Conservation (phyloP, 371 early-diverging fungal genomes). For the Rhizopus delemar region DNA sequence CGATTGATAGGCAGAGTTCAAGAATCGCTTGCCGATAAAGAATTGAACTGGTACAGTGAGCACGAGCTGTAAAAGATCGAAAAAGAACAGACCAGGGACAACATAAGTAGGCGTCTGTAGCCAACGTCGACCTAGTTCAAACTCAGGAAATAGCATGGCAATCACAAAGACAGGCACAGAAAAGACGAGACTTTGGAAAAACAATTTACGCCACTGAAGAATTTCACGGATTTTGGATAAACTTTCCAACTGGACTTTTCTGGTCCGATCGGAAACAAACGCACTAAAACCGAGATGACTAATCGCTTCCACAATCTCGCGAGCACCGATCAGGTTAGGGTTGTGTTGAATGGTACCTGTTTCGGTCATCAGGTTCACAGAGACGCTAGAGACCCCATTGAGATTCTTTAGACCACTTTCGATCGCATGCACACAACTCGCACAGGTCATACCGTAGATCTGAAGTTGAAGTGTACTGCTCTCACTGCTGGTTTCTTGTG, state of each 20-base stretch:
- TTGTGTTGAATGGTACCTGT: constrained; percentile 72
- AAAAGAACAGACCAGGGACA: constrained; percentile 67
- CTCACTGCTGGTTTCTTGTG: background rate
- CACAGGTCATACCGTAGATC: constrained; percentile 92
- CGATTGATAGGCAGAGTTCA: constrained; percentile 77
- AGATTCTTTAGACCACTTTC: constrained; percentile 64
- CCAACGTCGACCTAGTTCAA: constrained; percentile 40
- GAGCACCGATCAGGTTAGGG: constrained; percentile 62
- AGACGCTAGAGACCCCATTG: constrained; percentile 65
- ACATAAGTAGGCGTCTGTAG: constrained; percentile 37
- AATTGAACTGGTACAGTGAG: constrained; percentile 91
- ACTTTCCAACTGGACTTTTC: constrained; percentile 86
- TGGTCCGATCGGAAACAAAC: constrained; percentile 57
- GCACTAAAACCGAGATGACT: constrained; percentile 88
- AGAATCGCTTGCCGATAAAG: constrained; percentile 81
- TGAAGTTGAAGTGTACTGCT: constrained; percentile 56
- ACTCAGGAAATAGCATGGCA: constrained; percentile 81
- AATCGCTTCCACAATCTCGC: constrained; percentile 79
- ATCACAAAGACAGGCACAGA: constrained; percentile 82
- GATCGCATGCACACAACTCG: constrained; percentile 77
- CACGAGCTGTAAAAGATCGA: constrained; percentile 56
- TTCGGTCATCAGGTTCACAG: constrained; percentile 79
- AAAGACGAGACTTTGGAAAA: constrained; percentile 65
- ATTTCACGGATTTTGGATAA: constrained; percentile 88
- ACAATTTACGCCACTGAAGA: constrained; percentile 71